Percentiles rank a stretch among this genome's conserved stretches.
Conservation (phyloP, 2,329 filamentous ascomycete species). For the Fusarium zealandicum region DNA sequence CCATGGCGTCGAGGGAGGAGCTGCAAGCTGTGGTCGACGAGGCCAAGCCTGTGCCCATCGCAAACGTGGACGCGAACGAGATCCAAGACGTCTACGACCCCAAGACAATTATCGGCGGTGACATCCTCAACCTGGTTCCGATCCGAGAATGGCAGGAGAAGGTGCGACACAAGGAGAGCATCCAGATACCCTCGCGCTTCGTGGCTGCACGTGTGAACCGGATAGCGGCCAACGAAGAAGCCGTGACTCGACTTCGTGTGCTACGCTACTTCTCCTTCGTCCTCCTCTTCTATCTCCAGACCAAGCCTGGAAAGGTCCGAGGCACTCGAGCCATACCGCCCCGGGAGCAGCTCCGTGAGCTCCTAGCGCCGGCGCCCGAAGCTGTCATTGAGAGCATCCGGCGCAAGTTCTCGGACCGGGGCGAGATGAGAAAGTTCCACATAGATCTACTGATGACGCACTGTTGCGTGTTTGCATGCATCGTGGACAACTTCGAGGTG, state of each 20-base stretch:
- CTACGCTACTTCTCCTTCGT: constrained; percentile 67
- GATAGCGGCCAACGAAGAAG: constrained; percentile 61
- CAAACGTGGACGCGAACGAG: constrained; percentile 71
- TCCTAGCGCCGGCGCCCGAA: constrained; percentile 65
- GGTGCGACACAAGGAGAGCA: constrained; percentile 63
- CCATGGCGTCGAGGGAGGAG: constrained; percentile 72
- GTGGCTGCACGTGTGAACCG: constrained; percentile 68
- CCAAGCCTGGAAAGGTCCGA: constrained; percentile 55
- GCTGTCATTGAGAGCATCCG: constrained; percentile 71
- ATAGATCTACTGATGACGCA: constrained; percentile 76
- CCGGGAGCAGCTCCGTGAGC: constrained; percentile 66
- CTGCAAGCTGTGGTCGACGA: constrained; percentile 70
- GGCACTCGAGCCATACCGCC: constrained; percentile 62
- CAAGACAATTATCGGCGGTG: constrained; percentile 69
- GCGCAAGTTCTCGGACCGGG: constrained; percentile 71
- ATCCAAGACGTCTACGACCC: constrained; percentile 78
- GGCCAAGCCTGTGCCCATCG: constrained; percentile 75
- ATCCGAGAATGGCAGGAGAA: constrained; percentile 78
- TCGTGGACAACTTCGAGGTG: constrained; percentile 76
- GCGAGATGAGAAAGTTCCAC: constrained; percentile 74
- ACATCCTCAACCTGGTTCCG: constrained; percentile 71
- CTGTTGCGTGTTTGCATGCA: constrained; percentile 73
- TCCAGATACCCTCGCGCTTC: constrained; percentile 66
- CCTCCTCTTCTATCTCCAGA: constrained; percentile 59
- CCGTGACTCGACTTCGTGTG: constrained; percentile 61